Base-by-base conservation (phyloP, 2,329 filamentous ascomycete species). In the Alternaria tenuissima region DNA sequence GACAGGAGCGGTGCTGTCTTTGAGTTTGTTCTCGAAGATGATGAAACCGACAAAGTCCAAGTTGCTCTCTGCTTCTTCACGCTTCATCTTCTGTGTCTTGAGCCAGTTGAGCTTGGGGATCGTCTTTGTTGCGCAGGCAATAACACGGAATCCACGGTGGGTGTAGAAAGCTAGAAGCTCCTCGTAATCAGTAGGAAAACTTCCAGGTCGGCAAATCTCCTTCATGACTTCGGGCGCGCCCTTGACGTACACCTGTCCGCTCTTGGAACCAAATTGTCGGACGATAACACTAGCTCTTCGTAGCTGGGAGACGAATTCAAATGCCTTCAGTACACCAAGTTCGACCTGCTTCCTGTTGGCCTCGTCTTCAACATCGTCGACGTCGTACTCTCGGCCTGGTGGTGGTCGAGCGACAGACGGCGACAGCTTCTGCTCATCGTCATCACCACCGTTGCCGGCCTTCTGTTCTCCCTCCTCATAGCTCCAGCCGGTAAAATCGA, bases 21-120 rank as follows among this genome's bases (percentile, higher is more conserved):
- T 99, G 62, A 99, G 82, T 80, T 99, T 99, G 81, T 99, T 99
- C 80, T 99, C 95, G 70, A 99, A 99, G 55, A 99, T 90, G 74
- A 99, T 98, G 80, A 99, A 99, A 5, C 95, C 95, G 36, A 94
- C 86, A 73, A 99, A 98, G 46, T 94, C 88, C 11, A 99, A 86
- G 32, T 89, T 85, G 3, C 87, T 90, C 78, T 99, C 95, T 8
- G 91, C 94, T 54, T 97, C 91, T 39, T 89, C 82, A 30, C 95
- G 90, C 68, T 89, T 91, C 90, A 98, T 94, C 81, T 96, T 97
- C 73, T 98, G 93, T 7, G 94, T 89, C 76, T 96, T 96, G 55
- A 97, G 88, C 94, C 93, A 97, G 70, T 90, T 96, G 32, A 98
- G 84, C 74, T 93, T 95, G 57, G 88, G 87, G 53, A 98, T 87